Evolutionary conservation across 2,329 filamentous ascomycete species (phyloP), one percentile per base, ranked within the genome.

Genomic region (Fusarium austroafricanum): DNA sequence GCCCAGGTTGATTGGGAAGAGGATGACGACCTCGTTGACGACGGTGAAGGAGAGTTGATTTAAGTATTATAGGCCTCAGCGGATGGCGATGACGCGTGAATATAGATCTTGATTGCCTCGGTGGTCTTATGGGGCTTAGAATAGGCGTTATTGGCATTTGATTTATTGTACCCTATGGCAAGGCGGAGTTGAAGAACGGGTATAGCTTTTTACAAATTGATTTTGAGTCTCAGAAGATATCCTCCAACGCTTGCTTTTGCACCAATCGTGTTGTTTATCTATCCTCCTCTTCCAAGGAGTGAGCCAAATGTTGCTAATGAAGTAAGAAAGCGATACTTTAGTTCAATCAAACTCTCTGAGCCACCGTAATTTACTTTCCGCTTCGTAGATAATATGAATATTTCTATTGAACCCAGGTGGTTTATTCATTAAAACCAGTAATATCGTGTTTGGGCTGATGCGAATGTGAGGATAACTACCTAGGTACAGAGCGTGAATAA

Each of bases 1-100:
- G 80, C 71, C 0, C 77, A 87, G 43, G 79, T 92, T 45, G 89
- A 91, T 26, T 90, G 87, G 83, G 87, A 88, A 37, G 86, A 87
- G 12, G 87, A 85, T 20, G 81, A 81, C 87, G 72, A 71, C 84
- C 47, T 84, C 54, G 49, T 49, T 14, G 55, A 58, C n/a, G 53
- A 67, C 8, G 51, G 44, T 10, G 57, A 60, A 10, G 67, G 67
- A n/a, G 67, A 70, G 39, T 23, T 70, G 26, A 38, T 70, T 50
- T 70, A 42, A 33, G 35, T 7, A 39, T 21, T 59, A 18, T 20
- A 35, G 18, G 37, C 26, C 15, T 9, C 10, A 31, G 20, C 4
- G 28, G 8, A n/a, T 14, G 20, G 21, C 9, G 18, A 23, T 23
- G 40, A 35, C 37, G 37, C 43, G 49, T 37, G 35, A 31, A 53